These are phyloP conservation scores for Phycomyces nitens DNA, from an alignment of 192 early-diverging fungal genomes.

Conservation along the genomic window DNA sequence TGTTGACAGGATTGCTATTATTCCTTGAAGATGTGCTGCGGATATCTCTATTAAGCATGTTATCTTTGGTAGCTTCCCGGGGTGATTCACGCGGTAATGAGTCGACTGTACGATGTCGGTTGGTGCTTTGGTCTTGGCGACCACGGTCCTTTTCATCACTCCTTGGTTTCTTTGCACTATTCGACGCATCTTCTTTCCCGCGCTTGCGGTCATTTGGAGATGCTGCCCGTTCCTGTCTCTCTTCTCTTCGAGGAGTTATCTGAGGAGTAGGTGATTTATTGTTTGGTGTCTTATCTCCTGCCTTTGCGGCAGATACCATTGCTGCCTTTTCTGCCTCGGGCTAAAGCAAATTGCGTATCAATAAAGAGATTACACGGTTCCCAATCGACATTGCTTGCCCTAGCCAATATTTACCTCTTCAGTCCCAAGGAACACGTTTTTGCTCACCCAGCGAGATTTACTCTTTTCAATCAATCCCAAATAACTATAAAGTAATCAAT, in stretches of 20 bases:
- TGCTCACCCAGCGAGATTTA: constrained; percentile 20
- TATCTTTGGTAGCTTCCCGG: not conserved
- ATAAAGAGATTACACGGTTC: not conserved
- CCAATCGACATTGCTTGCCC: not conserved
- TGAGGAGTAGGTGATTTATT: not conserved
- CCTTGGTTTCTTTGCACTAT: constrained; percentile 3
- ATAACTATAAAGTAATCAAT: constrained; percentile 31
- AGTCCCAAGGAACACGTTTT: constrained; percentile 21
- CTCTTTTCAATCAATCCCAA: constrained; percentile 32
- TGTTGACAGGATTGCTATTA: too few relatives aligned
- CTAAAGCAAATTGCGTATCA: not conserved
- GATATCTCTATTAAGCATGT: not conserved
- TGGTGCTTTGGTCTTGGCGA: not conserved
- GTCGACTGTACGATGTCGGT: not conserved
- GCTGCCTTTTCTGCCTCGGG: not conserved
- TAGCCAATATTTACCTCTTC: constrained; percentile 5
- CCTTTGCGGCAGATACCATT: not conserved
- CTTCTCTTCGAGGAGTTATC: not conserved
- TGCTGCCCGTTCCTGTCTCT: constrained; percentile 1
- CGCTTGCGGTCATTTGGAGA: constrained; percentile 7
- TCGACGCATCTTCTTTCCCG: not conserved
- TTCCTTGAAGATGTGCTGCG: not conserved
- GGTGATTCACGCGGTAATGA: not conserved
- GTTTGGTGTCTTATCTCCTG: not conserved
- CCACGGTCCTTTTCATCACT: not conserved